Evolutionary conservation across 345 rosid genomes (phyloP), one percentile per base, ranked within the genome.

Genomic region (Eucalyptus caleyi): DNA sequence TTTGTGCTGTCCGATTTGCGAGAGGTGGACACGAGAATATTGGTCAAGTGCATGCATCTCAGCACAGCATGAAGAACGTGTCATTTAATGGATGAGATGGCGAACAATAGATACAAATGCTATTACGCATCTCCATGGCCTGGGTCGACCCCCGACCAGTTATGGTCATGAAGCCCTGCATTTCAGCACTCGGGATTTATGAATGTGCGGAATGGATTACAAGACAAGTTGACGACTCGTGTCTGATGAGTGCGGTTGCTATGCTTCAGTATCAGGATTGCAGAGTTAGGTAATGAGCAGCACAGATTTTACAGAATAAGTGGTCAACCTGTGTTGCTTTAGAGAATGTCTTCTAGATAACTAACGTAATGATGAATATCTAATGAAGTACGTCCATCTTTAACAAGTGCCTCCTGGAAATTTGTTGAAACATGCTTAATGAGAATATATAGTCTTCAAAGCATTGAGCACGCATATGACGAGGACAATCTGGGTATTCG

Each of bases 101-200:
- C 34, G 9, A 0, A 1, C 5, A 0, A 24, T 56, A 62, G 69
- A 62, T 56, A 56, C 62, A 10, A 56, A 56, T 24, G 0, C 62
- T 56, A 23, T 60, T 6, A n/a, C 5, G 18, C 34, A n/a, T 65
- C 37, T 65, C 72, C 37, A n/a, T 65, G 72, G 72, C 72, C 72
- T 65, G 37, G 72, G 37, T 65, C n/a, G 19, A 65, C 72, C 72
- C 19, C 37, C 37, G 37, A 65, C 9, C 37, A 7, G 72, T 7
- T 65, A 7, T 15, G 37, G 72, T n/a, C 34, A 65, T n/a, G 72
- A 3, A 65, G 37, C 72, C 72, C 37, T 15, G 77, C 77, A 65
- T 65, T 65, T 65, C 37, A 2, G 37, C 77, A n/a, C 21, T n/a
- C 77, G 37, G 37, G 19, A 15, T n/a, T 65, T n/a, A 15, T n/a